Base-by-base conservation (phyloP, 2,329 filamentous ascomycete genomes). In the Aureobasidium sp. region DNA sequence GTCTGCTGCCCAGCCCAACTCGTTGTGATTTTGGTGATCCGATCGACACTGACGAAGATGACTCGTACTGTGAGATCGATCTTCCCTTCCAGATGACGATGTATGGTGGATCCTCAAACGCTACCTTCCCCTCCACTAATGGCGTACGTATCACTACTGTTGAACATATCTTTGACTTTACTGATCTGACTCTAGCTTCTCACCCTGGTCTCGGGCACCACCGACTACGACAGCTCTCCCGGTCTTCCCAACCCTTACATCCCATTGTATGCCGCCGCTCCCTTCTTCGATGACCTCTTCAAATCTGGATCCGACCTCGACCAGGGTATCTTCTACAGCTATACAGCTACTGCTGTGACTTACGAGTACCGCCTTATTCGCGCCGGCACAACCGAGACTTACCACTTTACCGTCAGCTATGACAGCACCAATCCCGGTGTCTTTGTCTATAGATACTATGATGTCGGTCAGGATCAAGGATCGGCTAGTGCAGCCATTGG, bases 251-350 rank as follows among this genome's bases (percentile, higher is more conserved):
- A 67, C 36, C 25, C 58, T 32, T 50, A 50, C 30, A 60, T 73
- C 10, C 70, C 72, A 3, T 62, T 64, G 36, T 66, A 65, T 59
- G 67, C 69, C 44, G 61, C 71, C 25, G 66, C 62, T 4, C 69
- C 72, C 5, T 70, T 71, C 61, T 72, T 69, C 64, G 70, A 73
- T 57, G 73, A 75, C 60, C 65, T 71, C 3, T 68, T 67, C 59
- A 62, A 72, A 21, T 21, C 21, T 21, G 65, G 64, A 14, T 42
- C 53, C 29, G 21, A 59, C 27, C 55, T 57, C 11, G 61, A 64
- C 65, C 21, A 21, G 21, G 72, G 73, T 14, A 70, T 74, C 58
- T 75, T 67, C 57, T 75, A 73, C 61, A 64, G 70, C 21, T 21
- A 21, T 30, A 66, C 67, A n/a, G 45, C 41, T n/a, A 64, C 63